Evolutionary conservation across 176 grass and related monocot genomes (phyloP).

Genomic region (Oryza officinalis): DNA sequence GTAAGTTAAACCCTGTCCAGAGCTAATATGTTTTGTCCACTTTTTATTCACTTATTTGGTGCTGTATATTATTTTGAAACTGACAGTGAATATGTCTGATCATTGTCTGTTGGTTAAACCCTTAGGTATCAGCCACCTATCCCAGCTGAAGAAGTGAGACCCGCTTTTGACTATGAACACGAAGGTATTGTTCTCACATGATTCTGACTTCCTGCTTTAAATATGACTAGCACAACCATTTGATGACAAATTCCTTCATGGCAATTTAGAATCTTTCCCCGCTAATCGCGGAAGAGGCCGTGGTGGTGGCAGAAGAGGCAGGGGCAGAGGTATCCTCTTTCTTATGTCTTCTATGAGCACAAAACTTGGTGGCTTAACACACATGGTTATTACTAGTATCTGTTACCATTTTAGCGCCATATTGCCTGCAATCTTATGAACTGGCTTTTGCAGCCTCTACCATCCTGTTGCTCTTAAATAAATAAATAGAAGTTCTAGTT

Average conservation of each 20-base stretch:
- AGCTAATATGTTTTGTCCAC: not conserved
- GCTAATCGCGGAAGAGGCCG: slow-evolving; percentile 63
- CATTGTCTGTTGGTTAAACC: slow-evolving; percentile 16
- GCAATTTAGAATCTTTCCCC: slow-evolving; percentile 49
- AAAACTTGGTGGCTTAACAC: not conserved
- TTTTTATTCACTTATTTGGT: not conserved
- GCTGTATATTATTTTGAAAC: not conserved
- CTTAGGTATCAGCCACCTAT: slow-evolving; percentile 83
- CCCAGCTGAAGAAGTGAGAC: slow-evolving; percentile 69
- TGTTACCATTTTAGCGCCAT: not conserved
- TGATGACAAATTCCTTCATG: not conserved
- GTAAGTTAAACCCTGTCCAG: slow-evolving; percentile 41
- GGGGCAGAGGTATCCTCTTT: slow-evolving; percentile 62
- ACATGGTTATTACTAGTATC: not conserved
- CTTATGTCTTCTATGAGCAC: not conserved
- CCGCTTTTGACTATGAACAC: slow-evolving; percentile 69
- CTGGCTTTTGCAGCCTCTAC: not conserved
- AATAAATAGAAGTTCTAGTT: not conserved
- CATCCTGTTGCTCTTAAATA: not conserved
- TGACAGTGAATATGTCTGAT: slow-evolving; percentile 1
- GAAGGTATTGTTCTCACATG: slow-evolving; percentile 45
- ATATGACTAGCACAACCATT: not conserved
- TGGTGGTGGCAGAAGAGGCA: slow-evolving; percentile 67
- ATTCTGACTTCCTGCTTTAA: not conserved
- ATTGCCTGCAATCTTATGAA: not conserved